Conservation (phyloP, 2,329 filamentous ascomycete species). For the Leptographium flavum region DNA sequence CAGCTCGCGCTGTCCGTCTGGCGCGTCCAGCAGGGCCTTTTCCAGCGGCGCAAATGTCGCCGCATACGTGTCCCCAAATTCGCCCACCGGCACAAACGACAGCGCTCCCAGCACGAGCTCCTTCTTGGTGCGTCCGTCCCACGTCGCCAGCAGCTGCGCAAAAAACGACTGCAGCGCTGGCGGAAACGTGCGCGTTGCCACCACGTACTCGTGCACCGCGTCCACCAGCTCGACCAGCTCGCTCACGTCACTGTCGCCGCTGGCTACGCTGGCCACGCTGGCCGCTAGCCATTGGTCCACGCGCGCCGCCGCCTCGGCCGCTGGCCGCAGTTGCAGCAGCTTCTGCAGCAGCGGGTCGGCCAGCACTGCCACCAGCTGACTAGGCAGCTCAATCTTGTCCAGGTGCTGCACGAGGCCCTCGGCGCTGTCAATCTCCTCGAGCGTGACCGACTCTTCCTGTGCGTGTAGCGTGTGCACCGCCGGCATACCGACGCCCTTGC, state of each 20-base stretch:
- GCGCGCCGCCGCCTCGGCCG: conserved; percentile 33
- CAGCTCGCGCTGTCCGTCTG: conserved; percentile 41
- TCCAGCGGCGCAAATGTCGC: conserved; percentile 39
- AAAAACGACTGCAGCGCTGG: conserved; percentile 21
- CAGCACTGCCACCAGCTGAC: conserved; percentile 65
- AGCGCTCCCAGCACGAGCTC: conserved; percentile 43
- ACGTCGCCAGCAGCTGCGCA: conserved; percentile 37
- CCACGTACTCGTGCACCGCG: conserved; percentile 40
- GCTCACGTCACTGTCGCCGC: conserved; percentile 32
- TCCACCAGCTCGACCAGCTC: conserved; percentile 39
- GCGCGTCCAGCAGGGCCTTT: conserved; percentile 30
- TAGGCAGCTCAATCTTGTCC: conserved; percentile 68
- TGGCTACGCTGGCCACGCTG: conserved; percentile 39
- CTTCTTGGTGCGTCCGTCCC: conserved; percentile 45
- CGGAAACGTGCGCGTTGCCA: conserved; percentile 21
- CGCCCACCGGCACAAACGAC: conserved; percentile 35
- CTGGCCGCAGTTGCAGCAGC: conserved; percentile 50
- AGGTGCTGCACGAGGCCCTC: conserved; percentile 56
- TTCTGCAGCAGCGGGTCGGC: conserved; percentile 69
- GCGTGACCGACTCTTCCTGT: conserved; percentile 49
- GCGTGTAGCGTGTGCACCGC: conserved; percentile 61
- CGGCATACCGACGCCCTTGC: conserved; percentile 35
- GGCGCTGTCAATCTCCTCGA: conserved; percentile 67
- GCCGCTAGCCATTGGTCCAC: conserved; percentile 45
- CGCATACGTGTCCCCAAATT: conserved; percentile 34